phyloP scores from a whole-genome alignment of 192 early-diverging fungal species.

The Backusella circina region DNA sequence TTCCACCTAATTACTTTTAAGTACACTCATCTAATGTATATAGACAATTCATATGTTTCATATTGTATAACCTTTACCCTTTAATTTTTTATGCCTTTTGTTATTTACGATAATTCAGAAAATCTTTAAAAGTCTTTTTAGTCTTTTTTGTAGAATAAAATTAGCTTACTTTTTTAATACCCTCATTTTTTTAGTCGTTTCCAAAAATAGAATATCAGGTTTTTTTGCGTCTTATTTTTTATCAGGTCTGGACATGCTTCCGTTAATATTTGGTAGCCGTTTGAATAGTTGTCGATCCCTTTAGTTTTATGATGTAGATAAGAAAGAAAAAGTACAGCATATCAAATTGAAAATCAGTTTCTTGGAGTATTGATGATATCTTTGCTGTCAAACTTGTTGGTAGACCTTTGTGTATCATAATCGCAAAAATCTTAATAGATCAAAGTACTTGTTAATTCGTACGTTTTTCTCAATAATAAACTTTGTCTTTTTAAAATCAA shows the following conservation, averaged over 20 bases:
- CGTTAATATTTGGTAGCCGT: background rate
- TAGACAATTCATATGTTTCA: background rate
- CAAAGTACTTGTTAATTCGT: background rate
- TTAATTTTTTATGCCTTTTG: background rate
- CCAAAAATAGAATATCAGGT: background rate
- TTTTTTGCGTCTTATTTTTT: background rate
- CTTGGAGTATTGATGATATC: background rate
- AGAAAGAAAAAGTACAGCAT: background rate
- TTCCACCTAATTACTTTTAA: background rate
- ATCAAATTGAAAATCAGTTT: background rate
- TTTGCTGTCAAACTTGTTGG: background rate
- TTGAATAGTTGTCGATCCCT: background rate
- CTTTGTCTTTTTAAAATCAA: background rate
- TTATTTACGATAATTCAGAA: background rate
- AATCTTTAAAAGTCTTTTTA: background rate
- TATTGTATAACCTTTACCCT: background rate
- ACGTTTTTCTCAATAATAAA: background rate
- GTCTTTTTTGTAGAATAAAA: background rate
- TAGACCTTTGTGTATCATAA: background rate
- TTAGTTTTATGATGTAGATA: background rate
- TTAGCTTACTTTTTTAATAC: constrained; percentile 3
- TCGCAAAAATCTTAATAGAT: background rate
- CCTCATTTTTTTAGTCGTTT: background rate
- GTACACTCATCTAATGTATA: background rate
- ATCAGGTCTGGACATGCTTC: background rate